A percentile compares a stretch with the other conserved stretches of the same genome.
Conservation (phyloP, 73 alveolate genomes). For the Paramecium primaurelia region DNA sequence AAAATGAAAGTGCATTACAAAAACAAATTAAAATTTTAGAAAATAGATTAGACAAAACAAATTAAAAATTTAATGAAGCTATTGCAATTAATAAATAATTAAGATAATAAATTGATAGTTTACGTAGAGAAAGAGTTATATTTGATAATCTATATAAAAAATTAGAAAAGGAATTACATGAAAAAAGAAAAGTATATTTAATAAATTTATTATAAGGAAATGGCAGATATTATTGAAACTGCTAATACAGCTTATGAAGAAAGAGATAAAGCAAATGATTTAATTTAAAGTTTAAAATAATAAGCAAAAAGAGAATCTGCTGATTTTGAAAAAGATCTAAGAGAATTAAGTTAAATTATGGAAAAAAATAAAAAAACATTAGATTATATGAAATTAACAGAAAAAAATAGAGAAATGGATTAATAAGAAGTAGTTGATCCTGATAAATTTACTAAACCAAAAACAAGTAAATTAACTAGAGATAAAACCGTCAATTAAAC, state of each 20-base stretch:
- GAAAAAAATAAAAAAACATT: constrained; percentile 51
- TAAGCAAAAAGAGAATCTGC: constrained; percentile 93
- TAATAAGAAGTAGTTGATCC: neutral
- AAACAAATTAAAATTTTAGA: constrained; percentile 82
- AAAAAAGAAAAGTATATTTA: constrained; percentile 65
- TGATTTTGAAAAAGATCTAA: constrained; percentile 78
- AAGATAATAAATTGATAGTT: constrained; percentile 90
- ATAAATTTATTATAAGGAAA: constrained; percentile 42
- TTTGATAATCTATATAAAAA: constrained; percentile 92
- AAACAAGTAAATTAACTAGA: constrained; percentile 55
- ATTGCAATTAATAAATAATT: constrained; percentile 91
- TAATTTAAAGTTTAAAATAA: constrained; percentile 85
- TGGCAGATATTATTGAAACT: constrained; percentile 84
- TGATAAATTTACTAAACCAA: constrained; percentile 57
- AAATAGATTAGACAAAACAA: constrained; percentile 92
- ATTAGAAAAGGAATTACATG: constrained; percentile 92
- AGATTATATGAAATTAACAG: constrained; percentile 58
- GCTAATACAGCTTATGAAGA: constrained; percentile 89
- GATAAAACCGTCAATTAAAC: constrained; percentile 58
- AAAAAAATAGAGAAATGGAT: constrained; percentile 64
- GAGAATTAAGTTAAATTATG: constrained; percentile 52
- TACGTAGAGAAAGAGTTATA: constrained; percentile 94
- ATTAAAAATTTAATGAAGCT: constrained; percentile 95
- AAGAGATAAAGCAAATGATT: constrained; percentile 94
- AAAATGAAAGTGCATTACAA: constrained; percentile 74